Percentiles rank a stretch among this genome's conserved stretches.
phyloP scores from a whole-genome alignment of 2,329 filamentous ascomycete species.

The Microdochium trichocladiopsis region DNA sequence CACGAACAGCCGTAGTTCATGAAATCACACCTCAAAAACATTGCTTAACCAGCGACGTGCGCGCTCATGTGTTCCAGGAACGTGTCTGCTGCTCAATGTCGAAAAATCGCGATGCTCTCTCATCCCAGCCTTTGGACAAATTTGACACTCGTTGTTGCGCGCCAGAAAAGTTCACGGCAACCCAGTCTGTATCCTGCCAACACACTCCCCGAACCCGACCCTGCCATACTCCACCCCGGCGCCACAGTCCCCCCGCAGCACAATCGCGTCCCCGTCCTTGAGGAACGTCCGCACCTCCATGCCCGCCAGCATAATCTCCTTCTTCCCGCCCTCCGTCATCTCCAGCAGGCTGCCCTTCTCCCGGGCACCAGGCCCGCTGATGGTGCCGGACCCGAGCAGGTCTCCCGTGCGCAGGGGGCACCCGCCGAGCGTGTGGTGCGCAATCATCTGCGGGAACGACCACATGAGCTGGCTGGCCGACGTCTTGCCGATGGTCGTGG shows the following conservation, averaged over 20 bases:
- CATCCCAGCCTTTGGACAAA: no score
- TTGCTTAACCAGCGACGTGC: no score
- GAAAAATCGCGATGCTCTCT: no score
- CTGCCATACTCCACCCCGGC: slow-evolving; percentile 16
- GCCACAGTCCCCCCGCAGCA: slow-evolving; percentile 28
- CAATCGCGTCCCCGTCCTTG: slow-evolving; percentile 37
- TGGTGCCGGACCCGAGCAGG: slow-evolving; percentile 72
- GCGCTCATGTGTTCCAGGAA: no score
- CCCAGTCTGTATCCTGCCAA: slow-evolving; percentile 19
- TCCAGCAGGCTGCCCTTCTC: slow-evolving; percentile 37
- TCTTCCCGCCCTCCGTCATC: slow-evolving; percentile 36
- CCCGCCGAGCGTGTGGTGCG: slow-evolving; percentile 70
- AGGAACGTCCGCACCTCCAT: slow-evolving; percentile 34
- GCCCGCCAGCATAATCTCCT: slow-evolving; percentile 29
- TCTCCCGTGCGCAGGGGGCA: slow-evolving; percentile 71
- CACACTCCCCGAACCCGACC: slow-evolving; percentile 38
- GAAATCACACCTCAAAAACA: no score
- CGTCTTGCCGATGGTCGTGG: slow-evolving; percentile 52
- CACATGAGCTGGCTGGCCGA: slow-evolving; percentile 66
- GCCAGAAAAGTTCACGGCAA: no score
- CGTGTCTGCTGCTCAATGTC: no score
- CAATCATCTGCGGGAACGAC: slow-evolving; percentile 77
- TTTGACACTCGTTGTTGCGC: no score
- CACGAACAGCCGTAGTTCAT: no score
- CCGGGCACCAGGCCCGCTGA: slow-evolving; percentile 36